Percentiles rank a stretch among this genome's conserved stretches.
phyloP scores from a whole-genome alignment of 2,329 filamentous ascomycete species.

The Lachnellula arida region DNA sequence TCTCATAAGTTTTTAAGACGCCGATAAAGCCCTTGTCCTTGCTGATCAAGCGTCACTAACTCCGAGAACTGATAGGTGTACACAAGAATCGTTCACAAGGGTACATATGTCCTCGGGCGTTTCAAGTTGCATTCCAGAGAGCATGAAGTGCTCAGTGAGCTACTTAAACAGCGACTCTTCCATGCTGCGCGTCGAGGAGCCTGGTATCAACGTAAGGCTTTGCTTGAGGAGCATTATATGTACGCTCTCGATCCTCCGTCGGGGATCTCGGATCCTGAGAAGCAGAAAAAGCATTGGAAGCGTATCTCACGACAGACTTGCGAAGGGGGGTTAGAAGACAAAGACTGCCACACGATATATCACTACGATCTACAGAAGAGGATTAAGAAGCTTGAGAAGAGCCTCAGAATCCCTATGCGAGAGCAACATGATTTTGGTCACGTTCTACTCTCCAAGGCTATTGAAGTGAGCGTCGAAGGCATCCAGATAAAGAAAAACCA shows the following conservation, averaged over 20 bases:
- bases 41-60: too few species aligned
- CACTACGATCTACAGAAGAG: constrained; percentile 95
- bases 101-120: constrained; percentile 70
- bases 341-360: constrained; percentile 83
- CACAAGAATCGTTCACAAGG: constrained; percentile 88
- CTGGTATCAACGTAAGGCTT: constrained; percentile 94
- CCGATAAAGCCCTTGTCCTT: too few species aligned
- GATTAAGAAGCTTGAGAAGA: constrained; percentile 83
- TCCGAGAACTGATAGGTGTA: constrained; percentile 47
- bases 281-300: constrained; percentile 80
- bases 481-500: constrained; percentile 67
- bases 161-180: constrained; percentile 78
- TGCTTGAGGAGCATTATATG: constrained; percentile 96
- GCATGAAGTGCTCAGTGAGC: constrained; percentile 65
- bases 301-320: constrained; percentile 73
- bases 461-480: constrained; percentile 71
- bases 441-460: constrained; percentile 69
- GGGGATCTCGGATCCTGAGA: constrained; percentile 39
- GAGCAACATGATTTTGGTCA: constrained; percentile 92
- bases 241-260: constrained; percentile 42
- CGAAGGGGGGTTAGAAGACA: constrained; percentile 80
- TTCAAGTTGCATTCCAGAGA: constrained; percentile 78
- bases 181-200: constrained; percentile 78
- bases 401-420: constrained; percentile 74
- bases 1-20: too few species aligned